These are phyloP conservation scores for Podospora pseudopauciseta DNA, from an alignment of 495 filamentous ascomycete genomes.

Conservation along the genomic window DNA sequence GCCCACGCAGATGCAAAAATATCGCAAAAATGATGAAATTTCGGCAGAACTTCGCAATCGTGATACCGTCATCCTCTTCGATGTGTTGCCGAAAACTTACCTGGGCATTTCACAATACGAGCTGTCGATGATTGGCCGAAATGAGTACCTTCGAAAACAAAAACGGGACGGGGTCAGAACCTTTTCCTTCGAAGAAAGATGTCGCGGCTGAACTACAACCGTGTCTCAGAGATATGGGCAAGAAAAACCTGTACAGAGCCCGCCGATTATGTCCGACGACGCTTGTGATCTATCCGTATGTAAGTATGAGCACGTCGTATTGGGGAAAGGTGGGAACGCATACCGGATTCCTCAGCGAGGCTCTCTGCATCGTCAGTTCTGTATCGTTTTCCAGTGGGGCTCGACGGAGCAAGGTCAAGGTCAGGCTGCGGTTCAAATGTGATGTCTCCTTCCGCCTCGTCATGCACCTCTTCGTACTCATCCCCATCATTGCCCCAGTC, in stretches of 20 bases:
- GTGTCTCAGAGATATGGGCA: background rate
- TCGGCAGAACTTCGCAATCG: background rate
- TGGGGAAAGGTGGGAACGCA: slow-evolving; percentile 7
- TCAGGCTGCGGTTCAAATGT: slow-evolving; percentile 25
- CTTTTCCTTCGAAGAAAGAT: slow-evolving; percentile 15
- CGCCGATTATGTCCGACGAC: slow-evolving; percentile 45
- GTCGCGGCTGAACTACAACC: slow-evolving; percentile 30
- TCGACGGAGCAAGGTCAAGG: slow-evolving; percentile 12
- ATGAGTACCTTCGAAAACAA: slow-evolving; percentile 17
- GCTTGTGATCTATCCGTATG: slow-evolving; percentile 42
- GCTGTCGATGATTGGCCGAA: background rate
- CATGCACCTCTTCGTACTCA: slow-evolving; percentile 27
- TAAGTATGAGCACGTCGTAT: slow-evolving; percentile 25
- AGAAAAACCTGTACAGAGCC: slow-evolving; percentile 13
- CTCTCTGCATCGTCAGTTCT: slow-evolving; percentile 32
- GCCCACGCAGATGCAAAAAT: background rate
- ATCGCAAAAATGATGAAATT: background rate
- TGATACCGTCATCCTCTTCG: background rate
- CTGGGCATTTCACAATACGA: background rate
- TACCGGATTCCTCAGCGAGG: slow-evolving; percentile 41
- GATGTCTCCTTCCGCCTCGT: slow-evolving; percentile 26
- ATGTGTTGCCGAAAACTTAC: background rate
- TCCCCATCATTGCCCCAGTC: slow-evolving; percentile 44
- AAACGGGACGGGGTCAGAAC: slow-evolving; percentile 8
- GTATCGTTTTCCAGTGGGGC: slow-evolving; percentile 26